phyloP scores from a whole-genome alignment of 352 stramenopile genomes.

The Phytopythium boreale region DNA sequence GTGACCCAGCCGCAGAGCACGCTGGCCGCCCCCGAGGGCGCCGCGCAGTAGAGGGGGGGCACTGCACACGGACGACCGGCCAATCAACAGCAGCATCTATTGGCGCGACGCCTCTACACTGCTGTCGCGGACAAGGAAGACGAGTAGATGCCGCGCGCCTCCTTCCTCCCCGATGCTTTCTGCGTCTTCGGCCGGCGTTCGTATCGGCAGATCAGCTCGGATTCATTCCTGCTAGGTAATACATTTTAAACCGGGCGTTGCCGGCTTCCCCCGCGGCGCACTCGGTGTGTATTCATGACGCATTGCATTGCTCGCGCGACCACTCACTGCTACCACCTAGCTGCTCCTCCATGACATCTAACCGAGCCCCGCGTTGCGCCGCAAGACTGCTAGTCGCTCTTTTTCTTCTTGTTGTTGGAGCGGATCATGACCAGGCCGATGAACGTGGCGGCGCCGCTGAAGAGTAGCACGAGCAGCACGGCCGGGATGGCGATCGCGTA shows the following conservation, averaged over 20 bases:
- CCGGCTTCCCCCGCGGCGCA: not conserved
- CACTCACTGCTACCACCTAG: not conserved
- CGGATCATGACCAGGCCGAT: conserved; percentile 90
- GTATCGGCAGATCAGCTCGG: not conserved
- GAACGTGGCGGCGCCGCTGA: conserved; percentile 79
- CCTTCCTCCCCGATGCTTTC: not conserved
- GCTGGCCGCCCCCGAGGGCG: conserved; percentile 34
- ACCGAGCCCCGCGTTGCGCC: too few species aligned
- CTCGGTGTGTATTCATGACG: not conserved
- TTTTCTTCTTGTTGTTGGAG: conserved; percentile 77
- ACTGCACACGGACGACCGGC: not conserved
- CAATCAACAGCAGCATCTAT: not conserved
- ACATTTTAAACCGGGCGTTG: not conserved
- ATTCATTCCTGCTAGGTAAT: not conserved
- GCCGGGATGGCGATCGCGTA: conserved; percentile 88
- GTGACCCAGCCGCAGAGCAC: conserved; percentile 67
- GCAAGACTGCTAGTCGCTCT: not conserved
- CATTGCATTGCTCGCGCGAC: not conserved
- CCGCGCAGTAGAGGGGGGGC: conserved; percentile 38
- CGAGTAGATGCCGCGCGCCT: not conserved
- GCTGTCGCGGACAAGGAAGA: not conserved
- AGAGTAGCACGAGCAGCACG: conserved; percentile 82
- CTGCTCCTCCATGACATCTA: not conserved
- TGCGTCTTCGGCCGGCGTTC: not conserved
- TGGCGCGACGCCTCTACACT: not conserved